phyloP scores from a whole-genome alignment of 2,329 filamentous ascomycete species.

The Piedraia hortae region DNA sequence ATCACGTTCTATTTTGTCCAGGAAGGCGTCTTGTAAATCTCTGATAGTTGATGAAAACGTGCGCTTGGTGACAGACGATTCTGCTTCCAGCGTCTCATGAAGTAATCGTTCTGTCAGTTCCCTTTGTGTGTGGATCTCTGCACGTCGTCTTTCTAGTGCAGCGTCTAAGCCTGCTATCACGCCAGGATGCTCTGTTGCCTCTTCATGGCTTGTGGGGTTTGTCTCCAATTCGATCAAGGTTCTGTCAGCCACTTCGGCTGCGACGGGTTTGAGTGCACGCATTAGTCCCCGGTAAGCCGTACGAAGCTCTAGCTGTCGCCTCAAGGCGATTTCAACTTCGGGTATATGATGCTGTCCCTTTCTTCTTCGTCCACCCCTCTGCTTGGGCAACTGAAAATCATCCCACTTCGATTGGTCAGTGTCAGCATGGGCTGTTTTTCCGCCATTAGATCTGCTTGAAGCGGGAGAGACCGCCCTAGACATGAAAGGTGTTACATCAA shows the following conservation, averaged over 20 bases:
- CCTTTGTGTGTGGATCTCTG: slow-evolving; percentile 14
- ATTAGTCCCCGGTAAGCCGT: slow-evolving; percentile 35
- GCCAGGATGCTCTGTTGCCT: slow-evolving; percentile 23
- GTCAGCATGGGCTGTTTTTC: slow-evolving; percentile 7
- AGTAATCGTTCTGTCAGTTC: slow-evolving; percentile 14
- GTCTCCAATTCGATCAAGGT: slow-evolving; percentile 29
- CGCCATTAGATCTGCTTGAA: slow-evolving; percentile 6
- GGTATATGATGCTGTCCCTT: slow-evolving; percentile 20
- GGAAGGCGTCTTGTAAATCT: slow-evolving; percentile 7
- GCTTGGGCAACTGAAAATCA: slow-evolving; percentile 4
- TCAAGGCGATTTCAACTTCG: slow-evolving; percentile 19
- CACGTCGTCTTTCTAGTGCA: slow-evolving; percentile 16
- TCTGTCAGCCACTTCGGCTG: slow-evolving; percentile 36
- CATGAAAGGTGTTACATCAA: slow-evolving; percentile 5
- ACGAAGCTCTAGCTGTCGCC: slow-evolving; percentile 37
- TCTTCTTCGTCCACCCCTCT: slow-evolving; percentile 13
- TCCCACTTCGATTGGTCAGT: slow-evolving; percentile 4
- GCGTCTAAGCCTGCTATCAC: slow-evolving; percentile 26
- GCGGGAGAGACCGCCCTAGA: slow-evolving; percentile 5
- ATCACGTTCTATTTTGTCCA: slow-evolving; percentile 9
- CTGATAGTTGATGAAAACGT: slow-evolving; percentile 11
- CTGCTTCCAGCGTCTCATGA: slow-evolving; percentile 11
- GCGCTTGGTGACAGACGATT: slow-evolving; percentile 14
- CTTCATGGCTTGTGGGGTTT: slow-evolving; percentile 25
- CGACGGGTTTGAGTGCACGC: slow-evolving; percentile 32